These are phyloP conservation scores for Camelina laxa DNA, from an alignment of 345 rosid species.

Conservation along the genomic window DNA sequence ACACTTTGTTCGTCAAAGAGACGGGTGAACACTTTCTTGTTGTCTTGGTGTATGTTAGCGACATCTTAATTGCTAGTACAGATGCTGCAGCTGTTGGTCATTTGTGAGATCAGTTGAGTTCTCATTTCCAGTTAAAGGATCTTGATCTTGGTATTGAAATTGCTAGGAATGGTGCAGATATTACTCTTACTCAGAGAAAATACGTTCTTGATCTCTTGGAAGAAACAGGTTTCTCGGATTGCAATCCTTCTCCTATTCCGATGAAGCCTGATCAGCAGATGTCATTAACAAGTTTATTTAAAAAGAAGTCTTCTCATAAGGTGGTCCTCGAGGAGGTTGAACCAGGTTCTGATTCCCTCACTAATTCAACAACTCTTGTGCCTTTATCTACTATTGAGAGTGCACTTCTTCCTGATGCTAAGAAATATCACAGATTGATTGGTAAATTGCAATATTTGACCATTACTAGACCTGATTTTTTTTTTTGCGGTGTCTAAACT, in stretches of 20 bases:
- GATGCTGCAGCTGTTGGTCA: background rate
- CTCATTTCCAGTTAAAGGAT: background rate
- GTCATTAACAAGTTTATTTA: too few relatives aligned
- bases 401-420: rapidly evolving
- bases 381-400: background rate
- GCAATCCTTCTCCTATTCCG: background rate
- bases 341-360: too few relatives aligned
- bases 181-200: background rate
- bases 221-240: background rate
- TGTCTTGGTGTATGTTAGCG: background rate
- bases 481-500: background rate
- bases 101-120: rapidly evolving
- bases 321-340: too few relatives aligned
- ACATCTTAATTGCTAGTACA: background rate
- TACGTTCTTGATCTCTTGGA: background rate
- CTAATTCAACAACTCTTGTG: too few relatives aligned
- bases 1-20: background rate
- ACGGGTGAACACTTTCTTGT: rapidly evolving
- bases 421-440: rapidly evolving
- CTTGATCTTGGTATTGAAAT: constrained; percentile 1
- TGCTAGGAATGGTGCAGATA: rapidly evolving
- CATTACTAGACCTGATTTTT: background rate
- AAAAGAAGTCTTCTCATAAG: too few relatives aligned
- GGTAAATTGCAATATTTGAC: background rate
- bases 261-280: background rate